Evolutionary conservation across 371 early-diverging fungal species (phyloP).

Genomic region (Smittium mucronatum): DNA sequence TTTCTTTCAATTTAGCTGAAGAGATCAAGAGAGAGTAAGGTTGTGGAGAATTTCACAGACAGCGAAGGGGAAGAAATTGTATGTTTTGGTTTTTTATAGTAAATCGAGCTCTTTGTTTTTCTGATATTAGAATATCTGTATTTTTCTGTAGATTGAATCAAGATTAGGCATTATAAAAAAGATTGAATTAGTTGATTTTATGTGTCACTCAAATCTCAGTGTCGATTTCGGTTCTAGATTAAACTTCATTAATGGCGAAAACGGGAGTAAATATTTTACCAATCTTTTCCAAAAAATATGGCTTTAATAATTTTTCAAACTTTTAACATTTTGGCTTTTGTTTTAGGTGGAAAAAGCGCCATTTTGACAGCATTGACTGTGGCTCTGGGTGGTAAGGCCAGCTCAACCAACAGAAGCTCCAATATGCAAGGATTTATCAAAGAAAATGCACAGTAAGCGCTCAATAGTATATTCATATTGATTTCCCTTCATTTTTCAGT

Average conservation of each 20-base stretch:
- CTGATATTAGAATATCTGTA: neutral
- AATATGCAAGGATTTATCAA: conserved; percentile 64
- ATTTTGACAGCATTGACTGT: conserved; percentile 83
- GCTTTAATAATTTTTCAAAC: neutral
- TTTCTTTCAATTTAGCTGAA: too few relatives aligned
- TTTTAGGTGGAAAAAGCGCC: conserved; percentile 71
- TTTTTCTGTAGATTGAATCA: conserved; percentile 11
- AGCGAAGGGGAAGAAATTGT: conserved; percentile 3
- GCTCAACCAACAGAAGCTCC: conserved; percentile 71
- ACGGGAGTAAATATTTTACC: conserved; percentile 41
- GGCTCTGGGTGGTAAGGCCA: conserved; percentile 83
- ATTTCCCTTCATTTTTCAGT: neutral
- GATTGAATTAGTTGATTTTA: conserved; percentile 77
- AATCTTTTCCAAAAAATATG: neutral
- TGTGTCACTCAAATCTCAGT: conserved; percentile 77
- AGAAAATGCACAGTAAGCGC: conserved; percentile 41
- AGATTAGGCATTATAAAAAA: conserved; percentile 58
- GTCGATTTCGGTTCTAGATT: conserved; percentile 74
- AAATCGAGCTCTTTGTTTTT: neutral
- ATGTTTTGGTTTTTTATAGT: neutral
- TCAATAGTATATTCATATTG: neutral
- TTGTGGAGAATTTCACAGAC: neutral
- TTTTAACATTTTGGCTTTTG: too few relatives aligned
- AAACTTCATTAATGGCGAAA: conserved; percentile 92
- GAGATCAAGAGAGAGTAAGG: neutral